A percentile compares a stretch with the other conserved stretches of the same genome.
These are phyloP conservation scores for Oryza longistaminata DNA, from an alignment of 176 grass and related monocot genomes.

Conservation along the genomic window DNA sequence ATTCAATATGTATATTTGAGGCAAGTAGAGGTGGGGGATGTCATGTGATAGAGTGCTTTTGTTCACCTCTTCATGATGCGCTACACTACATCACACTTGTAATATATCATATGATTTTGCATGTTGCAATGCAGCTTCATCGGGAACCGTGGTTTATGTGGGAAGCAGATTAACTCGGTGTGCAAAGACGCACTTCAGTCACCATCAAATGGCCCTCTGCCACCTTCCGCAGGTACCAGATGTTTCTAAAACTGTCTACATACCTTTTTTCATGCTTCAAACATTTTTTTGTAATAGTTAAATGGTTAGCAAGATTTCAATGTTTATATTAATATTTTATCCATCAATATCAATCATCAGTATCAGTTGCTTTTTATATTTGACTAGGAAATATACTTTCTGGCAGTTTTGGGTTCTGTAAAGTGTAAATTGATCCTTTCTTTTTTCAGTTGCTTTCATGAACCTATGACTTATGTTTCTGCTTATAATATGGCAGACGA, in stretches of 20 bases:
- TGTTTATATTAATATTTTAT: conserved; percentile 11
- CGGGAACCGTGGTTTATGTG: conserved; percentile 93
- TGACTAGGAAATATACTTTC: conserved; percentile 9
- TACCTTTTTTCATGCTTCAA: conserved; percentile 4
- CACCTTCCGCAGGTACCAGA: conserved; percentile 58
- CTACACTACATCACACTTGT: conserved; percentile 1
- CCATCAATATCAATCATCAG: not conserved
- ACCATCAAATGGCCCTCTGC: conserved; percentile 53
- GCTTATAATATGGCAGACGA: conserved; percentile 50
- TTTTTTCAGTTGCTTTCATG: conserved; percentile 17
- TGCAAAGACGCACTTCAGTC: conserved; percentile 82
- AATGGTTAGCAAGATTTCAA: not conserved
- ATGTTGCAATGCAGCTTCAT: conserved; percentile 52
- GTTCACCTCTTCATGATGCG: not conserved
- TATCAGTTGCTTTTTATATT: not conserved
- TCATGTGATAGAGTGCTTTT: not conserved
- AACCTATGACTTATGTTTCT: conserved; percentile 9
- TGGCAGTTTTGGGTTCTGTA: conserved; percentile 24
- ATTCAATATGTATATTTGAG: conserved; percentile 9
- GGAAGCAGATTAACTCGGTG: conserved; percentile 77
- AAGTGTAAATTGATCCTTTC: conserved; percentile 39
- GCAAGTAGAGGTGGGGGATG: not conserved
- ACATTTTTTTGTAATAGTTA: not conserved
- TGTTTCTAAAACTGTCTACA: conserved; percentile 15
- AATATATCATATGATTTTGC: conserved; percentile 28